Base-by-base conservation (phyloP, 2,329 filamentous ascomycete species). In the Colletotrichum sp. region DNA sequence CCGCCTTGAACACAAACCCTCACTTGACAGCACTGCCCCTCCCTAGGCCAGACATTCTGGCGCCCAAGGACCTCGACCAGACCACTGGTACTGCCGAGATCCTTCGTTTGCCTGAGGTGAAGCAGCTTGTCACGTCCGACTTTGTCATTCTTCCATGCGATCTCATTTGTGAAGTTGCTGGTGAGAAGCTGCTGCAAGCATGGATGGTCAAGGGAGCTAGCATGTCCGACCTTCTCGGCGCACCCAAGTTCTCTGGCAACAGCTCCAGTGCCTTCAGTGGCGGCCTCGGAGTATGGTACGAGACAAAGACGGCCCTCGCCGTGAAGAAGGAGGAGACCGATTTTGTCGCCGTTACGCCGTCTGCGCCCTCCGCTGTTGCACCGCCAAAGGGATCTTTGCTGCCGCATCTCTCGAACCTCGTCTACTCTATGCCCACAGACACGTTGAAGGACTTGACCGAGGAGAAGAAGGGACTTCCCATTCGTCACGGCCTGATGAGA, bases 121-220 rank as follows among this genome's bases (percentile, higher is more conserved):
- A 94, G 81, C 88, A 89, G n/a, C 89, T 92, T 9, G 92, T 99
- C 80, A 95, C 92, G 70, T 92, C 93, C 15, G 95, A 99, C 85
- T 99, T 99, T 81, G 87, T 98, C 30, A 92, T 99, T 5, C 88
- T 99, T 6, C 96, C 97, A 1, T 99, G 97, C 84, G 97, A 99
- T 83, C 88, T 99, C 8, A 93, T 99, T 52, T 98, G 96, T 83
- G 96, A 98, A 81, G 88, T 99, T 18, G 93, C 94, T 4, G 96
- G 96, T 15, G 94, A 96, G 80, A 92, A 93, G 77, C 89, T 99
- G 26, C 86, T 98, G 4, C 95, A 98, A 84, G 92, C 96, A 76
- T 99, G 97, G 96, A 96, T 98, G 94, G 92, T 96, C 34, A 92
- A 94, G 79, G 92, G 95, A 66, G 93, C 92, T 18, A 94, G 93